These are phyloP conservation scores for Musa beccarii DNA, from an alignment of 176 grass and related monocot genomes.

Conservation along the genomic window DNA sequence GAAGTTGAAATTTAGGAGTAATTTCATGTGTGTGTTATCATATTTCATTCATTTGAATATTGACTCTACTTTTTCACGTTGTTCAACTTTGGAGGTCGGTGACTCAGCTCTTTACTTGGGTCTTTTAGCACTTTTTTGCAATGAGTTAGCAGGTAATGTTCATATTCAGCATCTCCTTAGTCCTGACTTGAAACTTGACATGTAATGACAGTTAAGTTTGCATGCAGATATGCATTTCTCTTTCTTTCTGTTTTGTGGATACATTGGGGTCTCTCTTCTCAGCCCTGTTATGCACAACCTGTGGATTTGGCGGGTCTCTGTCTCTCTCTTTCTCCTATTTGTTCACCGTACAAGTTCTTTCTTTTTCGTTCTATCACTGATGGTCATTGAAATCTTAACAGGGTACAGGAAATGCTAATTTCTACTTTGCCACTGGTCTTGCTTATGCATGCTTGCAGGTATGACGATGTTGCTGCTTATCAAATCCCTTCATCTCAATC, in stretches of 20 bases:
- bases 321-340: constrained; percentile 19
- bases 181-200: neutral
- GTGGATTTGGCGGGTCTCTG: constrained; percentile 95
- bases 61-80: constrained; percentile 8
- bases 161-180: neutral
- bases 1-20: neutral
- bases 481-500: neutral
- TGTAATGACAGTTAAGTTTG: constrained; percentile 9
- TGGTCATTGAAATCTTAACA: constrained; percentile 27
- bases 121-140: constrained; percentile 82
- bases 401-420: constrained; percentile 97
- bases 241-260: constrained; percentile 87
- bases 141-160: constrained; percentile 62
- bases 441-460: constrained; percentile 98
- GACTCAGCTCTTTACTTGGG: constrained; percentile 92
- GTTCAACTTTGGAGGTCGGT: constrained; percentile 49
- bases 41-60: neutral
- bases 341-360: neutral
- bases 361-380: constrained; percentile 1
- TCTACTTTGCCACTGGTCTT: constrained; percentile 84
- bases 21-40: neutral
- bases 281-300: constrained; percentile 98
- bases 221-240: constrained; percentile 93
- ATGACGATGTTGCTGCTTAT: neutral
- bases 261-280: constrained; percentile 77